Evolutionary conservation across 2,329 filamentous ascomycete species (phyloP), one percentile per base, ranked within the genome.

Genomic region (Stemphylium lycopersici): DNA sequence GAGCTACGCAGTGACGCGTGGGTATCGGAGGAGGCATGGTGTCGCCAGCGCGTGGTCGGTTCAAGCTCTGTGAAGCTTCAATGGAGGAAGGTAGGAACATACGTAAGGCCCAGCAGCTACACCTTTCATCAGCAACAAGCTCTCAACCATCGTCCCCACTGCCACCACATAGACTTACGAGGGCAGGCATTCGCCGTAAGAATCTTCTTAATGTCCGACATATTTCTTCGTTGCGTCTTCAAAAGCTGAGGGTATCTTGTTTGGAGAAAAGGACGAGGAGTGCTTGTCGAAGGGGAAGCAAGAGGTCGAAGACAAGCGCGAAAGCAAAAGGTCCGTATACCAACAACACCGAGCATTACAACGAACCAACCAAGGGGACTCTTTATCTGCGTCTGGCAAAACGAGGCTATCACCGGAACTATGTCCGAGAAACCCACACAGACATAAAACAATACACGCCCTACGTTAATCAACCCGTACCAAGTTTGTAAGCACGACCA

Each of bases 201-300:
- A 44, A 79, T 69, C 56, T 77, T 76, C 71, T 78, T 77, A 48
- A 79, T 75, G 39, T 77, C 77, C 36, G 76, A 72, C 77, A 79
- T 79, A 15, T 58, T 65, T 69, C 62, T 53, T 13, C 5, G 7
- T 18, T 53, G 45, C 6, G 26, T 29, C 26, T 29, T 49, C 29
- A 37, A 49, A 53, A 45, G 42, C 34, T 29, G 26, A 29, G 26
- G 3, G 6, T 29, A 11, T 29, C 26, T 11, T 29, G 7, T 10
- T 29, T 11, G 26, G 11, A 29, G 8, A 11, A 29, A 29, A 29
- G 26, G n/a, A 6, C n/a, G 36, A 18, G 26, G 10, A 29, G 26
- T 29, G 10, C 2, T 11, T 29, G 10, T 11, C 11, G 8, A 18
- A 12, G 16, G 2, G 22, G 34, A 37, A 37, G 13, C 3, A 37